Evolutionary conservation across 2,329 filamentous ascomycete species (phyloP).

Genomic region (Celoporthe dispersa): DNA sequence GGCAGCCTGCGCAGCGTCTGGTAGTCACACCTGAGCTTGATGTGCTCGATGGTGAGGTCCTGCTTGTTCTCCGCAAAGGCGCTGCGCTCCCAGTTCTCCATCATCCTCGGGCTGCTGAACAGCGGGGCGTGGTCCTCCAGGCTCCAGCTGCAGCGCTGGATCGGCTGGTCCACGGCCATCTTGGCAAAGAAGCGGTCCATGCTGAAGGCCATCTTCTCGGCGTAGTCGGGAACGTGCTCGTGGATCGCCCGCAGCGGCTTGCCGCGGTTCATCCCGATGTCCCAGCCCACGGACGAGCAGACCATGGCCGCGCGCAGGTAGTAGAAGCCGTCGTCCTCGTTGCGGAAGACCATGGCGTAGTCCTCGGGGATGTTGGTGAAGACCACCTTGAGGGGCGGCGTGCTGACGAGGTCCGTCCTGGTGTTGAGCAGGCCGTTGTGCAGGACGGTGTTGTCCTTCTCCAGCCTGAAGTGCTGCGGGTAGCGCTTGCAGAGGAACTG

Average conservation of each 20-base stretch:
- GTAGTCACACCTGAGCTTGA: slow-evolving; percentile 82
- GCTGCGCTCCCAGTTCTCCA: slow-evolving; percentile 63
- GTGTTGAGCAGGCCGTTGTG: slow-evolving; percentile 71
- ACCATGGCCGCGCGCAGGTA: slow-evolving; percentile 75
- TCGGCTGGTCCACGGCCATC: slow-evolving; percentile 73
- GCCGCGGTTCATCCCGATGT: slow-evolving; percentile 74
- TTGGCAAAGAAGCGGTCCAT: slow-evolving; percentile 89
- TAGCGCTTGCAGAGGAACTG: slow-evolving; percentile 82
- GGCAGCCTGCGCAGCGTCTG: slow-evolving; percentile 82
- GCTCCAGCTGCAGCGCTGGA: slow-evolving; percentile 85
- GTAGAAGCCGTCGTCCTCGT: slow-evolving; percentile 74
- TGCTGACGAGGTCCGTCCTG: slow-evolving; percentile 61
- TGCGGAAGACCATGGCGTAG: slow-evolving; percentile 76
- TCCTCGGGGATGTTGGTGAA: slow-evolving; percentile 83
- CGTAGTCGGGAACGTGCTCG: slow-evolving; percentile 76
- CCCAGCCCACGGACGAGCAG: slow-evolving; percentile 83
- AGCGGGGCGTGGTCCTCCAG: slow-evolving; percentile 76
- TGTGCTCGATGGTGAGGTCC: slow-evolving; percentile 57
- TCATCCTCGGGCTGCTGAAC: slow-evolving; percentile 71
- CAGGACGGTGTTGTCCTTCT: slow-evolving; percentile 61
- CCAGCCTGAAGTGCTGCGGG: slow-evolving; percentile 68
- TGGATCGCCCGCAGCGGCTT: slow-evolving; percentile 74
- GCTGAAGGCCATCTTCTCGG: slow-evolving; percentile 84
- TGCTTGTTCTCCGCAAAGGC: slow-evolving; percentile 54
- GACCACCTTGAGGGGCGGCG: slow-evolving; percentile 70